Conservation (phyloP, 129 eudicot genomes). For the Pulicaria dysenterica region DNA sequence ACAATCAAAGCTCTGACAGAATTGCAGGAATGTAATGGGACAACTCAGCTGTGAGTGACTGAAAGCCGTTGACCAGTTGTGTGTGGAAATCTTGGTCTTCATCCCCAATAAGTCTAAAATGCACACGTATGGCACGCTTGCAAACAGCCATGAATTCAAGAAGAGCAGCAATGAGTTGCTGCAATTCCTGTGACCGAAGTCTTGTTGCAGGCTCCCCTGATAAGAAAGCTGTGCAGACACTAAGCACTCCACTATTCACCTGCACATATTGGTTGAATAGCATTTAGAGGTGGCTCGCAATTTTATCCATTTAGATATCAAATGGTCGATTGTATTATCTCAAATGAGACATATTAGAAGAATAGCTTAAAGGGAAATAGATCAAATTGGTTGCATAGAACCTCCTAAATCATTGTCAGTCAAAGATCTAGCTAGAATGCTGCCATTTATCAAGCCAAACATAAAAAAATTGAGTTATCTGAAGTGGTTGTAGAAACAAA, state of each 20-base stretch:
- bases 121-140: constrained; percentile 95
- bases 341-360: not conserved
- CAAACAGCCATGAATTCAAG: constrained; percentile 99
- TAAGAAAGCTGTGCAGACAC: constrained; percentile 97
- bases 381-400: not conserved
- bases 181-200: constrained; percentile 92
- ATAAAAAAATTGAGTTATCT: no score
- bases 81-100: constrained; percentile 99
- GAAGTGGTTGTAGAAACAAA: no score
- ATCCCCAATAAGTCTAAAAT: constrained; percentile 93
- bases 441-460: no score
- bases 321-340: not conserved
- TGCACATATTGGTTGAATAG: constrained; percentile 26
- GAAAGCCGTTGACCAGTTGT: constrained; percentile 96
- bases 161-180: constrained; percentile 95
- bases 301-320: not conserved
- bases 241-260: constrained; percentile 97
- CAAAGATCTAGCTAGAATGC: no score
- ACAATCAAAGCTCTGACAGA: constrained; percentile 84
- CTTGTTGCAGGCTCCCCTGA: constrained; percentile 99
- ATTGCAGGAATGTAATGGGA: constrained; percentile 99
- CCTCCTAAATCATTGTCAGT: not conserved
- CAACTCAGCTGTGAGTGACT: constrained; percentile 94
- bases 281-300: not conserved
- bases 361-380: not conserved